Evolutionary conservation across 768 basidiomycete species (phyloP).

Genomic region (Leccinellum rugosiceps): DNA sequence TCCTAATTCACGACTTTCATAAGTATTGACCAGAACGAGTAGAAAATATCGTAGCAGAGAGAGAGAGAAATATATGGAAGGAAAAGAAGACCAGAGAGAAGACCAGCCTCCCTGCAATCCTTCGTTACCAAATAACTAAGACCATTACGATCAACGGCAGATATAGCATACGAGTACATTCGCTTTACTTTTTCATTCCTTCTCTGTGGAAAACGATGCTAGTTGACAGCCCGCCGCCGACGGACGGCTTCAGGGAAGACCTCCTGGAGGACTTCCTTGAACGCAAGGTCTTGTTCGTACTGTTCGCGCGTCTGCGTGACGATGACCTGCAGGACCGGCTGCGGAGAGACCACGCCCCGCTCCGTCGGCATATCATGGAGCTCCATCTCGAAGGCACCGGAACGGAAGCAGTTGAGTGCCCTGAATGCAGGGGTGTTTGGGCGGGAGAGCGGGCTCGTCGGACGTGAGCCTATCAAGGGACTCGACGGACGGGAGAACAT

Average conservation of each 20-base stretch:
- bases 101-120: constrained; percentile 16
- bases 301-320: constrained; percentile 33
- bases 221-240: constrained; percentile 12
- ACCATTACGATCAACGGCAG: constrained; percentile 10
- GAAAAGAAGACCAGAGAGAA: constrained; percentile 1
- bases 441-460: constrained; percentile 23
- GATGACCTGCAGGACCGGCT: constrained; percentile 32
- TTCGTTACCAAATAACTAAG: constrained; percentile 22
- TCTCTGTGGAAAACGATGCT: not conserved
- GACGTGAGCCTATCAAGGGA: constrained; percentile 25
- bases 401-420: constrained; percentile 35
- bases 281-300: constrained; percentile 32
- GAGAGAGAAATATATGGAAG: constrained; percentile 5
- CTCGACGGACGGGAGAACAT: constrained; percentile 32
- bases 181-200: constrained; percentile 1
- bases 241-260: constrained; percentile 27
- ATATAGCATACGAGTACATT: not conserved
- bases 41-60: not conserved
- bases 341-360: constrained; percentile 2
- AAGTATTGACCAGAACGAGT: not conserved
- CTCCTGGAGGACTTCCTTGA: constrained; percentile 28
- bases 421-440: constrained; percentile 22
- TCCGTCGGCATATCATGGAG: constrained; percentile 26
- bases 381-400: constrained; percentile 32
- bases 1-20: not conserved